These are phyloP conservation scores for Lenzites betulinus DNA, from an alignment of 768 basidiomycete genomes.

Conservation along the genomic window DNA sequence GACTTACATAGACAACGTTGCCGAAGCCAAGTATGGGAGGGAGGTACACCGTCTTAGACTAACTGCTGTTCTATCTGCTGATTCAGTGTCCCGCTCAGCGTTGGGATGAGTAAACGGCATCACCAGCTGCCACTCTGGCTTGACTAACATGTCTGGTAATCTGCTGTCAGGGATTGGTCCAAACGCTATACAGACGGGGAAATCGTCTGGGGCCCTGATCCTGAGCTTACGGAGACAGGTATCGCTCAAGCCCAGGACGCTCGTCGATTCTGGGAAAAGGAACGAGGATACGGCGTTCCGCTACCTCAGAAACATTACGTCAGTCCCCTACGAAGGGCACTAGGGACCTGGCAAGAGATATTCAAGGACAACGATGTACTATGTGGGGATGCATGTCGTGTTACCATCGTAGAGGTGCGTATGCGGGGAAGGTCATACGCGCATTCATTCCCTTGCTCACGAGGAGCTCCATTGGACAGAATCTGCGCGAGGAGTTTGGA, in stretches of 20 bases:
- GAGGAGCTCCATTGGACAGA: conserved; percentile 38
- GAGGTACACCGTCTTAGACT: conserved; percentile 27
- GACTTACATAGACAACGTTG: conserved; percentile 61
- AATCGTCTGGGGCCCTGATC: conserved; percentile 75
- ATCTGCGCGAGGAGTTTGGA: conserved; percentile 66
- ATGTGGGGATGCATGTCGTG: conserved; percentile 27
- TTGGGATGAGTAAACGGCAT: conserved; percentile 59
- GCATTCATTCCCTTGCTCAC: not conserved
- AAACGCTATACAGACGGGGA: conserved; percentile 65
- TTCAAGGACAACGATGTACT: conserved; percentile 38
- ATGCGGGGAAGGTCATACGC: not conserved
- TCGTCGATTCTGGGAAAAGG: conserved; percentile 49
- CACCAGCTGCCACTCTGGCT: not conserved
- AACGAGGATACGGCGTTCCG: conserved; percentile 39
- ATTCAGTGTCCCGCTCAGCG: conserved; percentile 29
- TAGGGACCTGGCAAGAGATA: conserved; percentile 55
- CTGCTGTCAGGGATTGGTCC: conserved; percentile 54
- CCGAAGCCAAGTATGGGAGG: conserved; percentile 56
- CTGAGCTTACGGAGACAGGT: conserved; percentile 61
- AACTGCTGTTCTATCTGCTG: not conserved
- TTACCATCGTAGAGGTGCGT: conserved; percentile 58
- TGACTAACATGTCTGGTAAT: not conserved
- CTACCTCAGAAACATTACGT: conserved; percentile 58
- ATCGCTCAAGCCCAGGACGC: conserved; percentile 54
- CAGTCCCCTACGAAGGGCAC: conserved; percentile 65